Evolutionary conservation across 164 flowering plant species (phyloP), one percentile per base, ranked within the genome.

Genomic region (Protea cynaroides): DNA sequence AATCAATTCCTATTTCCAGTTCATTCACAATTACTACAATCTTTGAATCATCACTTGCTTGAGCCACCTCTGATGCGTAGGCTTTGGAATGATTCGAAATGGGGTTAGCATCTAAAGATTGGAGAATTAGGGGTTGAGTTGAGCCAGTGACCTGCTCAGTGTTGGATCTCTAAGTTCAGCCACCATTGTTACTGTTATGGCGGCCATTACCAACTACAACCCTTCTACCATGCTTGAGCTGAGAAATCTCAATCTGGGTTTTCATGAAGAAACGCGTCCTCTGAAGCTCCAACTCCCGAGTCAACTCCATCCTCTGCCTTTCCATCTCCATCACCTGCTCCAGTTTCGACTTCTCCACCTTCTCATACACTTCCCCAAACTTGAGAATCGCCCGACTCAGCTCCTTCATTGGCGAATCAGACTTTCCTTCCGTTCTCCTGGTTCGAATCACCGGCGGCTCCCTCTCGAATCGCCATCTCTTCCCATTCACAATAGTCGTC

Each of bases 321-420:
- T 49, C 52, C 52, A 49, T 49, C n/a, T 49, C 52, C 52, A 49
- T 49, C 52, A 49, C 19, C 52, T 49, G 52, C 52, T 49, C 52
- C 52, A 49, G 18, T 18, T 49, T 49, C 19, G 52, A 49, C n/a
- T 7, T 49, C 52, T 49, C 52, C 21, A 49, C 52, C 4, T 49
- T 49, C 18, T 49, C 52, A 18, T 49, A 49, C 52, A 49, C 52
- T 7, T 49, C 52, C 18, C 52, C 52, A 18, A 49, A 49, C 19
- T 49, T 49, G 18, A 49, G 7, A 49, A 49, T 49, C 52, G 52
- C 52, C 52, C 2, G 18, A 15, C 52, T 49, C 7, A 49, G 18
- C 52, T 49, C 52, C 52, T 18, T 49, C 52, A 49, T 49, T 19
- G 52, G 19, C 18, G 52, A 49, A 4, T 49, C 52, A 0, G 52